Percentiles rank a stretch among this genome's conserved stretches.
These are phyloP conservation scores for Pythium pyrilobum DNA, from an alignment of 352 stramenopile genomes.

Conservation along the genomic window DNA sequence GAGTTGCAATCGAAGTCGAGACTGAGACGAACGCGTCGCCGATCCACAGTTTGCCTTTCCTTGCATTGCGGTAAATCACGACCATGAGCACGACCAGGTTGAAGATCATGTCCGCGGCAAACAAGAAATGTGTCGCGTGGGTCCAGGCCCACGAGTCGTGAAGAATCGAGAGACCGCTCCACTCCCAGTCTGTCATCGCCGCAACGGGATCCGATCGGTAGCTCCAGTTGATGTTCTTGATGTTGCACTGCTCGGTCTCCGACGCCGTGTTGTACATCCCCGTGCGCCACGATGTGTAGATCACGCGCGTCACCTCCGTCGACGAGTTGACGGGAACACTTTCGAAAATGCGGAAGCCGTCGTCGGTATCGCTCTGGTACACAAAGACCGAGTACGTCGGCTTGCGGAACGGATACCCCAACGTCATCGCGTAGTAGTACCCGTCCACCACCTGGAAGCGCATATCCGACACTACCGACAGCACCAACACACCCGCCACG, in stretches of 20 bases:
- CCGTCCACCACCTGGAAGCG: background rate
- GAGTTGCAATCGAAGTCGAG: constrained; percentile 26
- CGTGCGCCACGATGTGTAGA: constrained; percentile 4
- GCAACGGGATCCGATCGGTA: background rate
- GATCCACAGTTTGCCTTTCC: constrained; percentile 8
- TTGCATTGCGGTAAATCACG: constrained; percentile 18
- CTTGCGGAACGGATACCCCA: constrained; percentile 11
- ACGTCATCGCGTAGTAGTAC: constrained; percentile 1
- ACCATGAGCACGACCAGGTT: constrained; percentile 10
- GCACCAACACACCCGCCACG: background rate
- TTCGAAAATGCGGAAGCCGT: constrained; percentile 1
- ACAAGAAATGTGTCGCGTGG: constrained; percentile 36
- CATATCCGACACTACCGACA: background rate
- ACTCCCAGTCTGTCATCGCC: constrained; percentile 8
- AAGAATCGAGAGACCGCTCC: constrained; percentile 21
- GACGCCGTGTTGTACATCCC: background rate
- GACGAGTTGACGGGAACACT: background rate
- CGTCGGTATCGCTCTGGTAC: background rate
- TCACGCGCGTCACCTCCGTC: background rate
- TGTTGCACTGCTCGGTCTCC: constrained; percentile 10
- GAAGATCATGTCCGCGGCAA: constrained; percentile 25
- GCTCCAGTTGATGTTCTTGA: constrained; percentile 13
- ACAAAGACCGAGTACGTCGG: background rate
- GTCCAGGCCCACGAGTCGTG: constrained; percentile 42
- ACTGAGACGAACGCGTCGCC: constrained; percentile 12